These are phyloP conservation scores for Erigeron philadelphicus DNA, from an alignment of 140 eudicot genomes.

Conservation along the genomic window DNA sequence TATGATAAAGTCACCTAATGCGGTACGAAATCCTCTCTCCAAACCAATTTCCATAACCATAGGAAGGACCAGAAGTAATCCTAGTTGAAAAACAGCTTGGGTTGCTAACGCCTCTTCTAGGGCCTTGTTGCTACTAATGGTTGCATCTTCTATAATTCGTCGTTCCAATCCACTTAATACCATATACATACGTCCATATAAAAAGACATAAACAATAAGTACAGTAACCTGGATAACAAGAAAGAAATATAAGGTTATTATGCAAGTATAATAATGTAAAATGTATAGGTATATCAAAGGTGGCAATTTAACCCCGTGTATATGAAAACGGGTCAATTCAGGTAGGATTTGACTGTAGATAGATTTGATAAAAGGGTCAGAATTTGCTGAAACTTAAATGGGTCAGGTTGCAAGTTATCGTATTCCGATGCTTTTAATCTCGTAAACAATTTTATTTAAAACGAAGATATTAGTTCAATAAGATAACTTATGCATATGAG, in stretches of 20 bases:
- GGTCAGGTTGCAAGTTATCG: background rate
- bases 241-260: constrained; percentile 11
- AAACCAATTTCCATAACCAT: constrained; percentile 98
- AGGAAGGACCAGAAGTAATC: constrained; percentile 80
- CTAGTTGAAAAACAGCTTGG: constrained; percentile 78
- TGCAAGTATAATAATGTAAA: constrained; percentile 11
- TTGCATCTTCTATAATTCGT: constrained; percentile 55
- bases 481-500: background rate
- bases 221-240: constrained; percentile 71
- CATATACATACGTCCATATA: constrained; percentile 89
- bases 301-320: background rate
- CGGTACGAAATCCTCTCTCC: constrained; percentile 89
- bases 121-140: constrained; percentile 44
- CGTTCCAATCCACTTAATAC: constrained; percentile 88
- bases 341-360: background rate
- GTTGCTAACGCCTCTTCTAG: constrained; percentile 92
- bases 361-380: background rate
- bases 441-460: background rate
- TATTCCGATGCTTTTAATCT: constrained; percentile 6
- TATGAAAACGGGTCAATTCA: background rate
- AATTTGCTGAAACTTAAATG: background rate
- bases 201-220: constrained; percentile 69
- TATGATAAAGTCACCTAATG: constrained; percentile 74
- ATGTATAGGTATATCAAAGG: background rate
- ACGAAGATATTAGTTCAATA: background rate